Conservation (phyloP, 164 flowering plant species). For the Vitis riparia region DNA sequence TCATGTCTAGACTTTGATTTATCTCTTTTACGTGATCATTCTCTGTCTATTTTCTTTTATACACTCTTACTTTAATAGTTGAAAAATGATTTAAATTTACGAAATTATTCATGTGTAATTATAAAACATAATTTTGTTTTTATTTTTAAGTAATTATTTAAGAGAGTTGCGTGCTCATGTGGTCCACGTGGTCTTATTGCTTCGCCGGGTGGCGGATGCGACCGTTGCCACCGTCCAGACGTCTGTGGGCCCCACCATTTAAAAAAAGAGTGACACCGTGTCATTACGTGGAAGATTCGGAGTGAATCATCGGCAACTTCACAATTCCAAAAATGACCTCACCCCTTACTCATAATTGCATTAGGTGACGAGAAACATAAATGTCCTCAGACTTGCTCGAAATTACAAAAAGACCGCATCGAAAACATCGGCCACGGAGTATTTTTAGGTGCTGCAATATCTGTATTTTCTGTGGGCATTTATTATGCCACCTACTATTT, state of each 20-base stretch:
- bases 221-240: conserved; percentile 12
- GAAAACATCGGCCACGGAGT: too few species aligned
- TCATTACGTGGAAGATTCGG: background rate
- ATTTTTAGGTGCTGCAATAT: too few species aligned
- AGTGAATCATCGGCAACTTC: too few species aligned
- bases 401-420: background rate
- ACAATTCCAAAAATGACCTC: conserved; percentile 2
- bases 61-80: too few species aligned
- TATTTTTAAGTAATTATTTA: background rate
- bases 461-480: too few species aligned
- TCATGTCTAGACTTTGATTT: too few species aligned
- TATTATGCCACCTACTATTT: too few species aligned
- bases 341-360: background rate
- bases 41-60: too few species aligned
- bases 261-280: conserved; percentile 2
- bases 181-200: conserved; percentile 11
- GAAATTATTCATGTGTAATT: background rate
- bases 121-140: background rate
- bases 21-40: too few species aligned
- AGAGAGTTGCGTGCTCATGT: background rate
- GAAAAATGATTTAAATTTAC: too few species aligned
- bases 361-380: too few species aligned
- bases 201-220: conserved; percentile 12
- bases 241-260: conserved; percentile 1
- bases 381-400: background rate